phyloP scores from a whole-genome alignment of 2,329 filamentous ascomycete genomes.

The Botrytis paeoniae region DNA sequence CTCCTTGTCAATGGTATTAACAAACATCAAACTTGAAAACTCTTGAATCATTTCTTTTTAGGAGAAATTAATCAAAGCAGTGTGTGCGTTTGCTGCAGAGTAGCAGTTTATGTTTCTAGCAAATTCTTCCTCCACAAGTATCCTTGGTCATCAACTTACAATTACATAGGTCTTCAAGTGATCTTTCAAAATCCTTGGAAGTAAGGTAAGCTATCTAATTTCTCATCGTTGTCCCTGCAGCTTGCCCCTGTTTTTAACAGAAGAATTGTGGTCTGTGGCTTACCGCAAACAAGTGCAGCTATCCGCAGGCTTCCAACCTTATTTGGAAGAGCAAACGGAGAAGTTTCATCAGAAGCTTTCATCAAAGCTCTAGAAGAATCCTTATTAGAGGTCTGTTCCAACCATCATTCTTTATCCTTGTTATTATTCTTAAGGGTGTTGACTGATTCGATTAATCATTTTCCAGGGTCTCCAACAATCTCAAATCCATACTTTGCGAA shows the following conservation, averaged over 20 bases:
- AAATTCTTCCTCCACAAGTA: background rate
- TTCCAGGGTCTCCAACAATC: background rate
- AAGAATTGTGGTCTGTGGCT: conserved; percentile 25
- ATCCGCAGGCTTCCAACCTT: conserved; percentile 24
- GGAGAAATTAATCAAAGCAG: background rate
- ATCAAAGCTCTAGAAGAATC: conserved; percentile 19
- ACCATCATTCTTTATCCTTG: conserved; percentile 8
- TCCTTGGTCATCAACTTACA: background rate
- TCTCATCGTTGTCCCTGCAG: conserved; percentile 15
- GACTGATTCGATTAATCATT: conserved; percentile 8
- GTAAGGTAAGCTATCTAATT: background rate
- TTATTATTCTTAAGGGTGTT: conserved; percentile 7
- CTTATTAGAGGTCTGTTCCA: conserved; percentile 6
- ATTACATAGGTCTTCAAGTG: conserved; percentile 3
- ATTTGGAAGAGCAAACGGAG: conserved; percentile 32
- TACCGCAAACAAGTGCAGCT: conserved; percentile 28
- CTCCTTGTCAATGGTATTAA: background rate
- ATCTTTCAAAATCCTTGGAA: conserved; percentile 6
- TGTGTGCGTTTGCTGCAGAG: background rate
- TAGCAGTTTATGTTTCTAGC: background rate
- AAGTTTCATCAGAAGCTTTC: conserved; percentile 16
- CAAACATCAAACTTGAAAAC: conserved; percentile 12
- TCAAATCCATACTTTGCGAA: background rate
- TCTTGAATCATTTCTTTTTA: background rate
- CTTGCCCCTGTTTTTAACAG: conserved; percentile 21